Evolutionary conservation across 2,329 filamentous ascomycete species (phyloP).

Genomic region (Paecilomyces formosus): DNA sequence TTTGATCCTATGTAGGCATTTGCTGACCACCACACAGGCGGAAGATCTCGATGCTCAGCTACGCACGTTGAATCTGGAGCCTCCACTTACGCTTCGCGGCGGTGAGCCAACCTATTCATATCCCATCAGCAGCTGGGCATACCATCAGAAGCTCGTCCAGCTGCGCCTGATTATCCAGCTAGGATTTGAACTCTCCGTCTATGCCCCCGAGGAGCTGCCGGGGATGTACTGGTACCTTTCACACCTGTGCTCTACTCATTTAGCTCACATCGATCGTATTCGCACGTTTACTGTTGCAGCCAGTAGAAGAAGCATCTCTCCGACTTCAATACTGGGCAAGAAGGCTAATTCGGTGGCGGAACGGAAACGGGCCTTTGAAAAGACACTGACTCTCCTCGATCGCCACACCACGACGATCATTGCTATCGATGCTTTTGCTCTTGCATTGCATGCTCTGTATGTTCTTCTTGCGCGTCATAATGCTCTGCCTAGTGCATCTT

Average conservation of each 20-base stretch:
- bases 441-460: constrained; percentile 54
- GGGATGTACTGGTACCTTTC: constrained; percentile 90
- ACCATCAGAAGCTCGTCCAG: constrained; percentile 79
- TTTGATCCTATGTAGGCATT: background rate
- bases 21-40: constrained; percentile 24
- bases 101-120: constrained; percentile 57
- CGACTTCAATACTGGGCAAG: constrained; percentile 8
- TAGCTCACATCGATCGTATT: constrained; percentile 66
- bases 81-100: constrained; percentile 48
- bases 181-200: constrained; percentile 89
- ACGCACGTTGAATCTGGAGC: constrained; percentile 54
- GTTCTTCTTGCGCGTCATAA: constrained; percentile 54
- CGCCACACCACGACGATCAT: constrained; percentile 58
- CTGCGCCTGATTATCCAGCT: constrained; percentile 85
- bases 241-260: constrained; percentile 60
- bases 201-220: constrained; percentile 74
- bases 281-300: constrained; percentile 51
- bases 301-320: constrained; percentile 17
- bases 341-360: constrained; percentile 10
- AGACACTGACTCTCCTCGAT: constrained; percentile 47
- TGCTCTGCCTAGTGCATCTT: constrained; percentile 43
- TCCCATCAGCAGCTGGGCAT: constrained; percentile 80
- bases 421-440: constrained; percentile 49
- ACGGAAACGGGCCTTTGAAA: constrained; percentile 28
- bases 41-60: constrained; percentile 68